phyloP scores from a whole-genome alignment of 1,284 basidiomycete species.

The Mycena citricolor region DNA sequence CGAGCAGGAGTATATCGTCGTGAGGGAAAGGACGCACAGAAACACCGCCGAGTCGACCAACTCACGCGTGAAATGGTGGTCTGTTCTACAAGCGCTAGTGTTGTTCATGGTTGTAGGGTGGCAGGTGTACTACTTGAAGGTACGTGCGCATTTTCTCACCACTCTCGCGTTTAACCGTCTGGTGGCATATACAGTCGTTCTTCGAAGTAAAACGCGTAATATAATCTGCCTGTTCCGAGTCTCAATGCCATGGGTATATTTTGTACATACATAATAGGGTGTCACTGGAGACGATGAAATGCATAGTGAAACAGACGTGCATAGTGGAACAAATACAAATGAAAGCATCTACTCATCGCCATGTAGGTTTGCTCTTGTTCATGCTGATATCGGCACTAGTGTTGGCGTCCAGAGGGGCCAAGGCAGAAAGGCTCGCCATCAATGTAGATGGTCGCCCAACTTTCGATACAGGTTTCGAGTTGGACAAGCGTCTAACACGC shows the following conservation, averaged over 20 bases:
- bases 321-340: slow-evolving; percentile 27
- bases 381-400: slow-evolving; percentile 53
- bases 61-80: slow-evolving; percentile 99
- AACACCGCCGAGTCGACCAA: slow-evolving; percentile 97
- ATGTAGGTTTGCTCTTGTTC: slow-evolving; percentile 45
- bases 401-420: slow-evolving; percentile 47
- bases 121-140: slow-evolving; percentile 98
- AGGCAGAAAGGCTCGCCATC: slow-evolving; percentile 37
- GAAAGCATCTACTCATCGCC: slow-evolving; percentile 43
- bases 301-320: slow-evolving; percentile 24
- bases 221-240: slow-evolving; percentile 43
- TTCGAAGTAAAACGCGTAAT: slow-evolving; percentile 95
- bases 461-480: slow-evolving; percentile 38
- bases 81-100: slow-evolving; percentile 85
- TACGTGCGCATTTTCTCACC: slow-evolving; percentile 37
- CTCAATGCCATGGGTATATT: slow-evolving; percentile 22
- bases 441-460: slow-evolving; percentile 24
- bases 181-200: slow-evolving; percentile 58
- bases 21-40: slow-evolving; percentile 90
- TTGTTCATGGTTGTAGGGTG: slow-evolving; percentile 90
- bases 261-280: slow-evolving; percentile 17
- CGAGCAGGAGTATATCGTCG: slow-evolving; percentile 98
- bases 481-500: slow-evolving; percentile 59
- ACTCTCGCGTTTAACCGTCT: background rate
- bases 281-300: slow-evolving; percentile 24